Evolutionary conservation across 1,139 yeast genomes (phyloP), one percentile per base, ranked within the genome.

Genomic region (Yamadazyma triangularis): DNA sequence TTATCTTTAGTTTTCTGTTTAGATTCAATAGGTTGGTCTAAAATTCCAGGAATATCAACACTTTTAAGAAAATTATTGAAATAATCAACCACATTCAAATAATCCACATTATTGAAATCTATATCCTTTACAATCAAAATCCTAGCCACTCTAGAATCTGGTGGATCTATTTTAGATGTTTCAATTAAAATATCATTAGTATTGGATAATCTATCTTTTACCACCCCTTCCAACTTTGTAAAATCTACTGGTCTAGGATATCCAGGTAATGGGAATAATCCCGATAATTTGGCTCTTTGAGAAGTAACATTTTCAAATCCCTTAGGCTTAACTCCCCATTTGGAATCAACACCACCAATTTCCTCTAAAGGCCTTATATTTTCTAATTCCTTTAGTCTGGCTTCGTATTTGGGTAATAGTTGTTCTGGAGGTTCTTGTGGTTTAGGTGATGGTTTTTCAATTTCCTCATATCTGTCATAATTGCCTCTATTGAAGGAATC

Each of bases 231-330:
- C 21, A 77, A 48, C 39, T 72, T 72, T 4, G 77, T 69, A 26
- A 67, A 66, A 45, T 77, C 81, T 26, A 75, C 65, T 2, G 74
- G 76, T 41, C 72, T 65, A 0, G 83, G 77, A 30, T 73, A 70
- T 3, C 91, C 91, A 1, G 93, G 93, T 15, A 77, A 61, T 1
- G 91, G 87, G 45, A 86, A 88, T 4, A 84, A 56, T 0, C 96
- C 96, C 1, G 89, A 77, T 13, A 84, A 63, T 48, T 88, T 88
- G 4, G 95, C 95, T 42, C 84, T 68, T 42, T 79, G 87, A 0
- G 93, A 84, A 2, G 86, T 73, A 3, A 85, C 79, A 9, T 73
- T 70, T 47, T 86, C 94, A 52, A 83, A 85, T 0, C 89, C 94
- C 28, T 67, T 60, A 0, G 95, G 89, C 21, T 71, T 70, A 11